Base-by-base conservation (phyloP, 371 early-diverging fungal species). In the Mucor piriformis region DNA sequence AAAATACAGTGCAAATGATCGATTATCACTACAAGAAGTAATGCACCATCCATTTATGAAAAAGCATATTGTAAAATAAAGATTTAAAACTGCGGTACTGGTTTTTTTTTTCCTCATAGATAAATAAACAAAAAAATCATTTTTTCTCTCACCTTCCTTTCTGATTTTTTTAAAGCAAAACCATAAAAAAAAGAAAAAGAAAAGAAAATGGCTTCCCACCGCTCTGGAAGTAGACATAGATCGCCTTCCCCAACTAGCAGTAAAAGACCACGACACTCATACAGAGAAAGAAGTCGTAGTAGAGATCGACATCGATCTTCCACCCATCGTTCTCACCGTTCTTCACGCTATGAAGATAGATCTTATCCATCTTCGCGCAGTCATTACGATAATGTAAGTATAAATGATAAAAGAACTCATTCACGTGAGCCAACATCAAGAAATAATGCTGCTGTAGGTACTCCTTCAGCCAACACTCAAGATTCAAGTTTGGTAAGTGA, bases 21-120 rank as follows among this genome's bases (percentile, higher is more conserved):
- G 99, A 34, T 66, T 98, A 38, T 82, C 89, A 20, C 71, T 97
- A 32, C 75, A 84, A 3, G 73, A 91, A 18, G 95, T 98, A 7
- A 43, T 65, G 37, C 37, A 46, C 24, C 61, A 66, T 34, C 57
- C 61, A 16, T 61, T 61, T 16, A 61, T 66, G 16, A 44, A 29
- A 6, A 57, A 57, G 32, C 46, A 61, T 20, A 12, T 40, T 11
- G 21, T 46, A 46, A 10, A 25, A n/a, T n/a, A n/a, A 18, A 20
- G 4, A 42, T 20, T 42, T 42, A 42, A 20, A 42, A 42, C 38
- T 38, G 38, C 38, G 16, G 38, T 18, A 18, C 42, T 10, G 11
- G 24, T 42, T 20, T 54, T 50, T 15, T 34, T 50, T 54, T 62
- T 51, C 34, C 55, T 50, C n/a, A n/a, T n/a, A n/a, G n/a, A n/a